These are phyloP conservation scores for Solanum etuberosum DNA, from an alignment of 257 asterid genomes.

Conservation along the genomic window DNA sequence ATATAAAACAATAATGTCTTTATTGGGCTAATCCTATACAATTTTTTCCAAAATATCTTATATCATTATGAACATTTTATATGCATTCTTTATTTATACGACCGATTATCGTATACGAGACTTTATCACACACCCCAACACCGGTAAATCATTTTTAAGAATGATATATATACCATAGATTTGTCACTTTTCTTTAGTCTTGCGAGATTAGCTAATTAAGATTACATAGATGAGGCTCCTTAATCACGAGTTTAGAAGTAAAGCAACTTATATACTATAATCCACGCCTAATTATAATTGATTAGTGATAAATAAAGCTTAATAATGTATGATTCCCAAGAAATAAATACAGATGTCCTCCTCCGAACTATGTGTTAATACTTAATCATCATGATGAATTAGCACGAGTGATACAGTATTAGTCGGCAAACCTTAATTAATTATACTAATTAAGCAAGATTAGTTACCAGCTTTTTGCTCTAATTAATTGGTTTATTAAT, in stretches of 20 bases:
- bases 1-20: not conserved
- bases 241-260: not conserved
- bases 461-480: constrained; percentile 20
- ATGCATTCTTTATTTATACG: not conserved
- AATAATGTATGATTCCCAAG: not conserved
- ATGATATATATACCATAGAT: not conserved
- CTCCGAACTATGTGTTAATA: constrained; percentile 1
- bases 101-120: fast-evolving
- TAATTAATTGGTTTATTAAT: not conserved
- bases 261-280: not conserved
- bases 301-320: not conserved
- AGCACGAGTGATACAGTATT: constrained; percentile 1
- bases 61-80: not conserved
- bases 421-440: not conserved
- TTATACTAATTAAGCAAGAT: constrained; percentile 1
- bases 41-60: not conserved
- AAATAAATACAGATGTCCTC: not conserved
- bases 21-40: not conserved
- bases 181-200: not conserved
- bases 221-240: not conserved
- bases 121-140: not conserved
- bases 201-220: not conserved
- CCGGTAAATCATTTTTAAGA: not conserved
- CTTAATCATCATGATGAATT: not conserved
- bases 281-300: not conserved